Evolutionary conservation across 2,329 filamentous ascomycete species (phyloP).

Genomic region (Aureobasidium sp.): DNA sequence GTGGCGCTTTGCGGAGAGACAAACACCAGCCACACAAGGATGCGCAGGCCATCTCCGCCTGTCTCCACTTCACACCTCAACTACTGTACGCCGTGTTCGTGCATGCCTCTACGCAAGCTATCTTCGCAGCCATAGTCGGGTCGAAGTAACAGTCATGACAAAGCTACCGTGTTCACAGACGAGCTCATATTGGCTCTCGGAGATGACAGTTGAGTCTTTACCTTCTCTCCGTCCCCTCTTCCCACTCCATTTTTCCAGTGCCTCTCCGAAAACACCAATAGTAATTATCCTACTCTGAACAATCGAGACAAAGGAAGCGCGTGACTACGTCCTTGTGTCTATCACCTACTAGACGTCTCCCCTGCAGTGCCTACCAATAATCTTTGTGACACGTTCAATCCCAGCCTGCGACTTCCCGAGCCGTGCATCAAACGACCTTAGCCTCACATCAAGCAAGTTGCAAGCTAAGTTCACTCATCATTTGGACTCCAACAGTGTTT

Average conservation of each 20-base stretch:
- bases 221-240: background rate
- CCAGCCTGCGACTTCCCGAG: background rate
- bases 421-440: background rate
- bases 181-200: too few species aligned
- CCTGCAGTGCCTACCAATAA: background rate
- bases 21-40: background rate
- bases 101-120: background rate
- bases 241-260: background rate
- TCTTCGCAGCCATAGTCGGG: too few species aligned
- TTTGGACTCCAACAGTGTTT: background rate
- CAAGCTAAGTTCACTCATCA: background rate
- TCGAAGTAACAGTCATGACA: background rate
- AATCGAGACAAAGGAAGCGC: background rate
- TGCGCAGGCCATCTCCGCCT: background rate
- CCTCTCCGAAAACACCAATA: background rate
- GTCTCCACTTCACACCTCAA: background rate
- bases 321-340: background rate
- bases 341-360: background rate
- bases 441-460: background rate
- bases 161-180: too few species aligned
- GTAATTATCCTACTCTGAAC: background rate
- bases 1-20: background rate
- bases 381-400: constrained; percentile 4
- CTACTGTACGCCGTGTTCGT: background rate
- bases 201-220: background rate